phyloP scores from a whole-genome alignment of 805 yeast genomes.

The Suhomyces pyralidae region DNA sequence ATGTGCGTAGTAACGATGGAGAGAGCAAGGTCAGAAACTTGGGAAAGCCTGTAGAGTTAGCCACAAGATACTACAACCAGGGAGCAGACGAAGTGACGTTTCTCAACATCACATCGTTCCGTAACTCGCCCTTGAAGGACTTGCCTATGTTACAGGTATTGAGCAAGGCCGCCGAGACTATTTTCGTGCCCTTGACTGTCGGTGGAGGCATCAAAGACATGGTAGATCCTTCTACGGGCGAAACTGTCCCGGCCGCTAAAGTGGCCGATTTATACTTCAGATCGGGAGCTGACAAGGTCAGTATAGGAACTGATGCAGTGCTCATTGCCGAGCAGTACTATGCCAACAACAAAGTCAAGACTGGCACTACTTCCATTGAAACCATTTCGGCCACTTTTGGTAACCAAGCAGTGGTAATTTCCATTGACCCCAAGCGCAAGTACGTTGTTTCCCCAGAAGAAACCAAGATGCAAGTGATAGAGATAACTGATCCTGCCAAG shows the following conservation, averaged over 20 bases:
- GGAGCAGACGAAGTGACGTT: slow-evolving; percentile 98
- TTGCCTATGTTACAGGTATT: slow-evolving; percentile 95
- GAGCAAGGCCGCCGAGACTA: slow-evolving; percentile 76
- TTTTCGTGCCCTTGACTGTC: slow-evolving; percentile 95
- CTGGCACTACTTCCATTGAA: slow-evolving; percentile 87
- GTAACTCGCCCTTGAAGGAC: slow-evolving; percentile 89
- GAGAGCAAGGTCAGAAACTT: slow-evolving; percentile 73
- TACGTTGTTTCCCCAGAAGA: slow-evolving; percentile 64
- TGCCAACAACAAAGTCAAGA: slow-evolving; percentile 50
- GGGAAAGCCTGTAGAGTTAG: slow-evolving; percentile 95
- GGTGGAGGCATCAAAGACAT: slow-evolving; percentile 98
- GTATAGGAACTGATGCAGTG: slow-evolving; percentile 98
- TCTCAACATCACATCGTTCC: slow-evolving; percentile 89
- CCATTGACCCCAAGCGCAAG: slow-evolving; percentile 94
- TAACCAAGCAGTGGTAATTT: slow-evolving; percentile 94
- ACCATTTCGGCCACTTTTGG: slow-evolving; percentile 91
- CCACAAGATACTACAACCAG: slow-evolving; percentile 83
- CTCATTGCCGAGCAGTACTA: slow-evolving; percentile 82
- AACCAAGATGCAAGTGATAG: slow-evolving; percentile 60
- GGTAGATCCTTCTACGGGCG: slow-evolving; percentile 75
- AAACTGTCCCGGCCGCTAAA: slow-evolving; percentile 74
- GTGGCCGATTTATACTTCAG: slow-evolving; percentile 90
- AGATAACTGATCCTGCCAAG: slow-evolving; percentile 48
- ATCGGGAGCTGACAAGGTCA: slow-evolving; percentile 97
- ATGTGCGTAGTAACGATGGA: slow-evolving; percentile 58